These are phyloP conservation scores for Astrocystis sublimbata DNA, from an alignment of 495 filamentous ascomycete species.

Conservation along the genomic window DNA sequence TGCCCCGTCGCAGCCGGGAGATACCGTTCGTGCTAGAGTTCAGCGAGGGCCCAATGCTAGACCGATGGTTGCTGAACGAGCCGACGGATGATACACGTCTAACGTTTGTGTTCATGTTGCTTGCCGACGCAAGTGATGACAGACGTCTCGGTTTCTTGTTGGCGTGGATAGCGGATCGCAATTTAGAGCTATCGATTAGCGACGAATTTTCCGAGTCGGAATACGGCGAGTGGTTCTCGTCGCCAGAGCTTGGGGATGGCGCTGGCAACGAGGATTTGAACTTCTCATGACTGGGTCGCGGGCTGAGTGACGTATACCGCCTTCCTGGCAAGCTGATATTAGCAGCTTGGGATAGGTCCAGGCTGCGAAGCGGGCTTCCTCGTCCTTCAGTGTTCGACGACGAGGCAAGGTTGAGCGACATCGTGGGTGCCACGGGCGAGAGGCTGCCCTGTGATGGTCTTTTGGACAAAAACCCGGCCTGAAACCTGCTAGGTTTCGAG, in stretches of 20 bases:
- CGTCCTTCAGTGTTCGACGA: slow-evolving; percentile 68
- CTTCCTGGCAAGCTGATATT: slow-evolving; percentile 40
- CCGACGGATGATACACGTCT: slow-evolving; percentile 42
- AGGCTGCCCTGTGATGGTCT: slow-evolving; percentile 45
- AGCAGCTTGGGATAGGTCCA: slow-evolving; percentile 42
- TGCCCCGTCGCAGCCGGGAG: slow-evolving; percentile 42
- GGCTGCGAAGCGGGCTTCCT: slow-evolving; percentile 50
- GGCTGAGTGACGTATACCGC: slow-evolving; percentile 33
- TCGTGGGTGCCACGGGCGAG: slow-evolving; percentile 66
- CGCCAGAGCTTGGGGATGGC: slow-evolving; percentile 23
- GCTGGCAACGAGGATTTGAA: slow-evolving; percentile 20
- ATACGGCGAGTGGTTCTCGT: slow-evolving; percentile 46
- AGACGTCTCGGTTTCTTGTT: slow-evolving; percentile 46
- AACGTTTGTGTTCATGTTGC: slow-evolving; percentile 23
- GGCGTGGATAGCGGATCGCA: slow-evolving; percentile 47
- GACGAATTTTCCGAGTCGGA: slow-evolving; percentile 47
- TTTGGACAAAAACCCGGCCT: slow-evolving; percentile 87
- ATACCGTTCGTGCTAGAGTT: slow-evolving; percentile 49
- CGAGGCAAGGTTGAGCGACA: slow-evolving; percentile 58
- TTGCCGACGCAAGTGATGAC: slow-evolving; percentile 32
- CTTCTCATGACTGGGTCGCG: slow-evolving; percentile 15
- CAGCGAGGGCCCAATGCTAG: slow-evolving; percentile 33
- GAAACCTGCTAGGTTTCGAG: slow-evolving; percentile 77
- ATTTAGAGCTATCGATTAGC: slow-evolving; percentile 45
- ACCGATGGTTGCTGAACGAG: slow-evolving; percentile 24